Base-by-base conservation (phyloP, 306 rosid species). In the Sophora flavescens region DNA sequence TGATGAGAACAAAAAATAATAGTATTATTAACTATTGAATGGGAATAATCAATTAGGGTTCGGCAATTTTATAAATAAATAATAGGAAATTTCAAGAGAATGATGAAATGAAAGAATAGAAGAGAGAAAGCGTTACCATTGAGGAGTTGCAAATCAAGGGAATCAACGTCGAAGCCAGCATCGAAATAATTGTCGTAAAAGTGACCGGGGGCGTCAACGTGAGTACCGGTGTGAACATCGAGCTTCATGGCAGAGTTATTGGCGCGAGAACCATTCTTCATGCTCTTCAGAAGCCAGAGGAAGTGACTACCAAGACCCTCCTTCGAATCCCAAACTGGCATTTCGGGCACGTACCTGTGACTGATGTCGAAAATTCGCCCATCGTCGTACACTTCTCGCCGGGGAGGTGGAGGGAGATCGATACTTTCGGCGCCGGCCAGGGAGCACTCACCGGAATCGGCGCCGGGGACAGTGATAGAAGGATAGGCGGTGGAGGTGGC, bases 161-260 rank as follows among this genome's bases (percentile, higher is more conserved):
- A 62, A 70, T 91, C 95, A 6, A 90, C 91, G 9, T 94, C 96
- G 80, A 94, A 94, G 35, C 98, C 95, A 1, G 94, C 93, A 51
- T 94, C 97, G 33, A 75, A 86, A 86, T 93, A 91, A 79, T 87
- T 85, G 57, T 93, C 97, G 80, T 78, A 85, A 63, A 91, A 82
- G 83, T 93, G 98, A 3, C 97, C 81, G 0, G 97, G 96, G 41
- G 97, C 83, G 53, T 91, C 97, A 36, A 93, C 96, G 48, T 93
- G 98, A 8, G 97, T 93, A 17, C 98, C 98, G 1, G 91, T 87
- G 85, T 93, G 98, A 75, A 65, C 60, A 16, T 91, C 90, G 0
- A 91, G 85, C 91, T 86, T 89, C 54, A 94, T 16, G 48, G 54
- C 82, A 0, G 97, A 94, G 78, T 5, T 35, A 70, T 91, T 94